Evolutionary conservation across 352 stramenopile genomes (phyloP), one percentile per base, ranked within the genome.

Genomic region (Phytophthora pinifolia): DNA sequence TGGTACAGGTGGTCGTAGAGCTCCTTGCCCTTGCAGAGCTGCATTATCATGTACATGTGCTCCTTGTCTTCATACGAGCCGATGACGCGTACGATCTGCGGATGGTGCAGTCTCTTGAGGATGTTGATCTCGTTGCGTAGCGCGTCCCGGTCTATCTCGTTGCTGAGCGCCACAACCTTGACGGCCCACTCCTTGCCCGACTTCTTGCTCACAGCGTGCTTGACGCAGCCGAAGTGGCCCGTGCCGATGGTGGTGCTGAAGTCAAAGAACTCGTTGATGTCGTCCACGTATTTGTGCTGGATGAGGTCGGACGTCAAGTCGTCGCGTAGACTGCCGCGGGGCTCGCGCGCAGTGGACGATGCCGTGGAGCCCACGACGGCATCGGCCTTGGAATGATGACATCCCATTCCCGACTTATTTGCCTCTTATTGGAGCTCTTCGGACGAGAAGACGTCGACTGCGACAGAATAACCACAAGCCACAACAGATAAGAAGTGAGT

Each of bases 11-110:
- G 70, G 14, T 89, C 74, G 59, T 88, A 92, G 12, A 94, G 64
- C 38, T 89, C 81, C 39, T 89, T 88, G 45, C 84, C 84, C 44
- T 88, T 83, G 43, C 83, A 88, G n/a, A 91, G 70, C 61, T 94
- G 78, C 76, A 90, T 91, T 59, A 90, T 72, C 79, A 94, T 91
- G 71, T 94, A 94, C 76, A 94, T 89, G 54, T 82, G 72, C 49
- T 88, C 59, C 42, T 69, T 70, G 61, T 92, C 82, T 52, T 92
- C 83, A 49, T 89, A 92, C 31, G 78, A 91, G 18, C 70, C 74
- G 31, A 88, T 80, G 41, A 92, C 75, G 34, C 78, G 80, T 44
- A 92, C 83, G 31, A 92, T 91, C 48, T 92, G 78, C 38, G 83
- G 83, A 55, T 92, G 83, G 47, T 91, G 83, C 35, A 92, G 71